Evolutionary conservation across 768 basidiomycete genomes (phyloP), one percentile per base, ranked within the genome.

Genomic region (Mycena pura): DNA sequence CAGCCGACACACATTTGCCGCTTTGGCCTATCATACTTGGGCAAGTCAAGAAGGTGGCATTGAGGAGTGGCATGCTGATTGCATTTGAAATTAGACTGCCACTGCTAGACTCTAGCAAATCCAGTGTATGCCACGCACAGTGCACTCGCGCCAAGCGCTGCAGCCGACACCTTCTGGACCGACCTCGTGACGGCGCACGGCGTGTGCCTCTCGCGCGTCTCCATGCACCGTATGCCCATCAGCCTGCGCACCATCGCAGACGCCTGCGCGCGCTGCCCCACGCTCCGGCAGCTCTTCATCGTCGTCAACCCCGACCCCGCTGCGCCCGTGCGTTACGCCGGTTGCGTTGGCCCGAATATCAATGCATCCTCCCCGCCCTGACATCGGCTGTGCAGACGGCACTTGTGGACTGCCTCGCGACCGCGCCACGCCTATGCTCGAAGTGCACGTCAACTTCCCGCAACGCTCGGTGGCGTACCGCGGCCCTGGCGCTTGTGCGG

Each of bases 221-320:
- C 87, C 13, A 80, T 91, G 2, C 84, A 91, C 66, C 79, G 88
- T 24, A 85, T 90, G 79, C 74, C 79, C 4, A 80, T 92, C 55
- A 76, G 78, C 64, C 69, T 86, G 21, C 72, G 73, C 11, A 77
- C 81, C 0, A 75, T 93, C 29, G 70, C 74, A 19, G 74, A 79
- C 27, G 81, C 93, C 9, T 92, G 90, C 64, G 59, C 66, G 10
- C 72, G 78, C 17, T 91, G 90, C 58, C 58, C 73, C 0, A 72
- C 69, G 7, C 78, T 93, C 9, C 81, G 88, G 63, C 81, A 91
- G 62, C 70, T 93, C 6, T 92, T 90, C 67, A 71, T 92, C 14
- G 84, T 85, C 0, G 71, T 85, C 14, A n/a, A n/a, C n/a, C n/a
- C n/a, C n/a, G 78, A 84, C 39, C 80, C 79, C 8, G 68, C 65